Evolutionary conservation across 2,329 filamentous ascomycete genomes (phyloP).

Genomic region (Colletotrichum liriopes): DNA sequence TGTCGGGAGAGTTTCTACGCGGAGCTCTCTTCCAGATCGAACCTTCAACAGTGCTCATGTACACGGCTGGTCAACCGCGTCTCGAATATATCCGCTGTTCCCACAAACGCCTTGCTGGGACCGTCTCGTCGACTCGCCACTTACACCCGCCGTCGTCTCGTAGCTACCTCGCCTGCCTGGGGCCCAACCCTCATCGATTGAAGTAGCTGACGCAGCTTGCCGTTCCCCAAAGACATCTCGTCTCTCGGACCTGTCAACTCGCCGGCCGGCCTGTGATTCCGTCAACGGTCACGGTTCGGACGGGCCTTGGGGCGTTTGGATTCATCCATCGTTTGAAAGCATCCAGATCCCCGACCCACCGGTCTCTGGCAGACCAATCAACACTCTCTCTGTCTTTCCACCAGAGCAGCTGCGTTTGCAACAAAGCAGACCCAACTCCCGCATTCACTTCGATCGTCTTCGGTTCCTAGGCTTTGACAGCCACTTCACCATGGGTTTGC

Average conservation of each 20-base stretch:
- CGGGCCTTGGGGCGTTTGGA: slow-evolving; percentile 10
- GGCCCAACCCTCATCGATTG: slow-evolving; percentile 21
- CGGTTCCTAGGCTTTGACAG: slow-evolving; percentile 32
- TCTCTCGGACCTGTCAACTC: background rate
- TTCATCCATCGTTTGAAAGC: slow-evolving; percentile 22
- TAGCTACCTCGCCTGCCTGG: slow-evolving; percentile 17
- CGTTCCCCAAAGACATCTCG: background rate
- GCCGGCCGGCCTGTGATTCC: slow-evolving; percentile 18
- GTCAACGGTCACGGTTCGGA: background rate
- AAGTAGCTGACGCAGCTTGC: slow-evolving; percentile 18
- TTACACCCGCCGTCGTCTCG: slow-evolving; percentile 23
- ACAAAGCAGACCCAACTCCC: background rate
- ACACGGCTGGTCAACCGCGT: slow-evolving; percentile 43
- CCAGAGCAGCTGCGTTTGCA: background rate
- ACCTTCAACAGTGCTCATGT: slow-evolving; percentile 41
- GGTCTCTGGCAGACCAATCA: slow-evolving; percentile 42
- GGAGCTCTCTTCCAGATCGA: slow-evolving; percentile 37
- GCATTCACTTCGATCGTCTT: slow-evolving; percentile 8
- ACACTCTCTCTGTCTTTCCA: background rate
- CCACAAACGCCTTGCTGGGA: slow-evolving; percentile 21
- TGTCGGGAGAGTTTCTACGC: slow-evolving; percentile 38
- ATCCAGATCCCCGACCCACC: slow-evolving; percentile 17
- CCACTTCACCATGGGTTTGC: slow-evolving; percentile 52
- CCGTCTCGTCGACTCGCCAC: slow-evolving; percentile 9
- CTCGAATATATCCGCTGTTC: slow-evolving; percentile 26